Base-by-base conservation (phyloP, 371 early-diverging fungal genomes). In the Choanephora cucurbitarum region DNA sequence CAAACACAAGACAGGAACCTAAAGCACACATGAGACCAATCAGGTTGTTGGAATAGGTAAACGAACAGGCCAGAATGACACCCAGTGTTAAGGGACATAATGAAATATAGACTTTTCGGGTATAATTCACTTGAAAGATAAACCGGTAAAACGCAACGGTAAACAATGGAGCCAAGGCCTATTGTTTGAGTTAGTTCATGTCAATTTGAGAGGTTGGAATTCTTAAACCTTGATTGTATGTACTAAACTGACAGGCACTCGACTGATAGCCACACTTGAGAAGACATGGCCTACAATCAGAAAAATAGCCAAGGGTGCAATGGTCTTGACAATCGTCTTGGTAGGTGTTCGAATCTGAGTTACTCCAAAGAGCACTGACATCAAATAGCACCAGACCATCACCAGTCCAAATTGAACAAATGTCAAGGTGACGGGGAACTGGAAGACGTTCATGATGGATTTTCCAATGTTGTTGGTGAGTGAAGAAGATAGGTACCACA, bases 191-290 rank as follows among this genome's bases (percentile, higher is more conserved):
- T 41, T 24, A 37, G 33, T 49, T 34, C 5, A 32, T 32, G 14
- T 23, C 5, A 17, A 44, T 23, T 10, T 4, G n/a, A 23, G 19
- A 17, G 18, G 90, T 88, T 3, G 84, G 75, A 31, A 79, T 69
- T 74, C n/a, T n/a, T n/a, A n/a, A n/a, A 90, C 91, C 85, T 94
- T 94, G 65, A 94, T 87, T n/a, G 93, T 93, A 58, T 94, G 93
- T 5, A 91, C 90, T 53, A 92, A 83, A 50, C 87, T 86, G 13
- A 94, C 87, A 21, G 93, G 86, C 11, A 90, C 85, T 39, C 77
- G 66, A 50, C 86, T 77, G 31, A 92, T 82, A 14, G 93, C 93
- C 32, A 87, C 61, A 49, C 85, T 82, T 0, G 86, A 85, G 54
- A 91, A 84, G 3, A 91, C 79, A 70, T 95, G 95, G 0, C 92